Conservation (phyloP, 106 monocot genomes). For the Dendrobium officinale region DNA sequence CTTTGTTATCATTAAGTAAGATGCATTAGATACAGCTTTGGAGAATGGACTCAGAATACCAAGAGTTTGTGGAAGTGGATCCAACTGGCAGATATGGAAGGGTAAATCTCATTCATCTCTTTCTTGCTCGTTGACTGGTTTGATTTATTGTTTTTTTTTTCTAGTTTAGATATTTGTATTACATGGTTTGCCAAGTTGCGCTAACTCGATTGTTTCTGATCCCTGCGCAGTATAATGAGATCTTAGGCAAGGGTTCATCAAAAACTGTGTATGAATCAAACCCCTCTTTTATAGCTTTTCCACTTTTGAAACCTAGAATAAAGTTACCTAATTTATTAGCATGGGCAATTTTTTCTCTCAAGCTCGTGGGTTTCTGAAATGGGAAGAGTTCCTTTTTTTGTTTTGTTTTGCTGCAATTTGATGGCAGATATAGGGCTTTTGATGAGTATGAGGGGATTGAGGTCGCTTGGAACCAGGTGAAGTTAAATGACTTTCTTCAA, state of each 20-base stretch:
- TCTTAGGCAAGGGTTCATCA: constrained; percentile 39
- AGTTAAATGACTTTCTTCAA: constrained; percentile 45
- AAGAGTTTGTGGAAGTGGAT: constrained; percentile 22
- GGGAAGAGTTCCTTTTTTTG: too few relatives aligned
- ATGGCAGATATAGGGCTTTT: constrained; percentile 54
- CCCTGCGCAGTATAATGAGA: constrained; percentile 37
- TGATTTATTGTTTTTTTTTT: neutral
- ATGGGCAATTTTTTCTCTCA: neutral
- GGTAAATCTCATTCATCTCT: constrained; percentile 8
- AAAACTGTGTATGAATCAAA: constrained; percentile 35
- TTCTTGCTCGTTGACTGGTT: neutral
- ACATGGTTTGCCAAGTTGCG: neutral
- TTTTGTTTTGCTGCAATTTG: constrained; percentile 1
- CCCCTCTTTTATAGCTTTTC: neutral
- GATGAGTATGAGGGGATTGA: constrained; percentile 77
- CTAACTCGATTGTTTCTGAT: neutral
- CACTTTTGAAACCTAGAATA: neutral
- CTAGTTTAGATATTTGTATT: neutral
- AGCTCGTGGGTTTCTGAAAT: neutral
- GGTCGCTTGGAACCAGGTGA: constrained; percentile 84
- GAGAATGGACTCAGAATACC: constrained; percentile 1
- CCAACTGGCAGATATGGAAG: constrained; percentile 22
- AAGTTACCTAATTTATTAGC: too few relatives aligned
- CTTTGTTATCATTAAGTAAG: neutral
- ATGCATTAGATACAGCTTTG: neutral